Base-by-base conservation (phyloP, 768 basidiomycete genomes). In the Cystoderma amianthinum region DNA sequence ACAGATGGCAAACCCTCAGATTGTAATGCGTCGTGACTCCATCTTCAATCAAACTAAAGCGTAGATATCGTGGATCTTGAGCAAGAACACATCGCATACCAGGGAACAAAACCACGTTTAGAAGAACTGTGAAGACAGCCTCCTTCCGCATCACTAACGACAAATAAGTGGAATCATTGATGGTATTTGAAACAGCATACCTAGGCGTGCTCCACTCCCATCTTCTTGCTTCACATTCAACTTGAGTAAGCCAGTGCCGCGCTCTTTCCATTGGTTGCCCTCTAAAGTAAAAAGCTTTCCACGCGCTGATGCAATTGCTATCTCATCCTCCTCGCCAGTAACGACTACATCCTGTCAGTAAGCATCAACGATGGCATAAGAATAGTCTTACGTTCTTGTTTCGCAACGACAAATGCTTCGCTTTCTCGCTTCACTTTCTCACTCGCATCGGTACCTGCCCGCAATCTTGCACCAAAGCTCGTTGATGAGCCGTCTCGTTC, bases 321-420 rank as follows among this genome's bases (percentile, higher is more conserved):
- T 74, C 51, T 90, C 87, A 16, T 86, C 84, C 56, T 90, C 87
- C 59, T 90, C 87, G 6, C 87, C 87, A 2, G 87, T 90, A 34
- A 71, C 58, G 25, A 84, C 85, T 86, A 47, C 13, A 49, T 41
- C 42, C 20, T 41, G 38, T 12, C 36, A 36, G 13, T 54, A 24
- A 51, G 36, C 18, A 36, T 22, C 20, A 24, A 43, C n/a, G 42
- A 15, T 40, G 13, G 38, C 15, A 37, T 43, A 44, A 38, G 16
- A 40, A 23, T 11, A 21, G 34, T 60, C 74, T 45, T 41, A 80
- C 86, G 71, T 56, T 85, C 82, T 62, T 85, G 82, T 56, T 85
- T 82, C 9, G 71, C 76, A 51, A 86, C 51, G 16, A 62, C 61
- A n/a, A 69, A 49, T 52, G 57, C 19, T 68, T 66, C 21, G 78